phyloP scores from a whole-genome alignment of 2,329 filamentous ascomycete species.

The Curvularia verruculosa region DNA sequence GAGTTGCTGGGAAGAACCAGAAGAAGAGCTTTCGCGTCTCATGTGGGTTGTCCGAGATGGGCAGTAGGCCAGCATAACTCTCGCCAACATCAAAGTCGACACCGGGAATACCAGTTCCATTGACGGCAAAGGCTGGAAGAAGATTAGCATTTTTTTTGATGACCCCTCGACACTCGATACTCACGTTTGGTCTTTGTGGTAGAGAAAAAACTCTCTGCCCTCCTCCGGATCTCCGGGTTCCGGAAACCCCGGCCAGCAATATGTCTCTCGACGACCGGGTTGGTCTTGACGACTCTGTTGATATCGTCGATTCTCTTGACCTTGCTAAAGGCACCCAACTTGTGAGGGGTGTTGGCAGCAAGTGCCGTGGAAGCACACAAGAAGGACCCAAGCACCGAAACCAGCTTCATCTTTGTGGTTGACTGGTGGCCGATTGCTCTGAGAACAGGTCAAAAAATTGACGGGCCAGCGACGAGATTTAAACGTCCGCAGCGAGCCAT shows the following conservation, averaged over 20 bases:
- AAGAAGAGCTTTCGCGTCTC: constrained; percentile 65
- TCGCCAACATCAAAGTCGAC: constrained; percentile 72
- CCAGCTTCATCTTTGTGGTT: constrained; percentile 42
- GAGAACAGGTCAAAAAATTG: background rate
- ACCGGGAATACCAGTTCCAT: constrained; percentile 69
- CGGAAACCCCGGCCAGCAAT: constrained; percentile 36
- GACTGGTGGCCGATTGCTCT: constrained; percentile 13
- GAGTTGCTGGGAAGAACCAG: constrained; percentile 67
- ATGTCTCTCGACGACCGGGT: constrained; percentile 38
- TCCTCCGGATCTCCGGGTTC: constrained; percentile 43
- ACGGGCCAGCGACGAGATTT: constrained; percentile 23
- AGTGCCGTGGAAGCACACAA: constrained; percentile 41
- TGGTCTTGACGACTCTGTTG: constrained; percentile 13
- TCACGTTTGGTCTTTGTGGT: constrained; percentile 44
- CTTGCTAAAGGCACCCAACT: constrained; percentile 26
- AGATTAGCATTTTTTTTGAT: background rate
- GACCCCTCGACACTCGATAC: background rate
- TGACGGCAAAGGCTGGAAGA: constrained; percentile 65
- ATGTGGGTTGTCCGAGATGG: constrained; percentile 58
- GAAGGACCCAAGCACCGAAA: constrained; percentile 33
- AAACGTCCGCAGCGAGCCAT: constrained; percentile 19
- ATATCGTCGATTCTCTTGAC: constrained; percentile 11
- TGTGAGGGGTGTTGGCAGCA: constrained; percentile 34
- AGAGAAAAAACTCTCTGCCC: constrained; percentile 40
- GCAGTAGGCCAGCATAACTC: constrained; percentile 67